Percentiles rank a stretch among this genome's conserved stretches.
These are phyloP conservation scores for Hyaloraphidium curvatum DNA, from an alignment of 192 early-diverging fungal species.

Conservation along the genomic window DNA sequence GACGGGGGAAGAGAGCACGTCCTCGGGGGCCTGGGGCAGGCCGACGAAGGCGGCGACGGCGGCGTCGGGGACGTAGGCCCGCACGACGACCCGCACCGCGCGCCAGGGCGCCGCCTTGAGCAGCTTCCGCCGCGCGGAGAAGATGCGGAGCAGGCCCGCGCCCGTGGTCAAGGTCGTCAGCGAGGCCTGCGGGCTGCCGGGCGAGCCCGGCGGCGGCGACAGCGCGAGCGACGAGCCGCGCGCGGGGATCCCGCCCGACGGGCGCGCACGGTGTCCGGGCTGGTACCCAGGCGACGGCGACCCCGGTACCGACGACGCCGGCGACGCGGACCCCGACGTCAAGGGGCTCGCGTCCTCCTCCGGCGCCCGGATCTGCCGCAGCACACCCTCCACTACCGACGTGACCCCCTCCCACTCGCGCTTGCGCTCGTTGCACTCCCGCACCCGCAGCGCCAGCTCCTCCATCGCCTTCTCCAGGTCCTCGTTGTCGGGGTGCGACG, in stretches of 20 bases:
- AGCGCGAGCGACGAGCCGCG: neutral
- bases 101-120: neutral
- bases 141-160: neutral
- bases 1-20: too few relatives aligned
- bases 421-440: conserved; percentile 73
- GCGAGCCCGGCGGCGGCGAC: neutral
- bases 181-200: neutral
- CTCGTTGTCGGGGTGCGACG: conserved; percentile 57
- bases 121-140: neutral
- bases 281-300: too few relatives aligned
- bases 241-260: too few relatives aligned
- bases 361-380: conserved; percentile 1
- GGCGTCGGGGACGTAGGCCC: neutral
- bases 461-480: conserved; percentile 37
- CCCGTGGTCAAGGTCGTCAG: neutral
- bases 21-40: too few relatives aligned
- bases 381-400: conserved; percentile 14
- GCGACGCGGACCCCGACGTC: too few relatives aligned
- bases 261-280: too few relatives aligned
- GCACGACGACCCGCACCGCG: neutral
- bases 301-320: too few relatives aligned
- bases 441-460: conserved; percentile 46
- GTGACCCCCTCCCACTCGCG: conserved; percentile 33
- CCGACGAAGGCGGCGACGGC: neutral
- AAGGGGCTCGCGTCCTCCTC: neutral